Percentiles rank a stretch among this genome's conserved stretches.
These are phyloP conservation scores for Nepenthes alata DNA, from an alignment of 179 eudicot species.

Conservation along the genomic window DNA sequence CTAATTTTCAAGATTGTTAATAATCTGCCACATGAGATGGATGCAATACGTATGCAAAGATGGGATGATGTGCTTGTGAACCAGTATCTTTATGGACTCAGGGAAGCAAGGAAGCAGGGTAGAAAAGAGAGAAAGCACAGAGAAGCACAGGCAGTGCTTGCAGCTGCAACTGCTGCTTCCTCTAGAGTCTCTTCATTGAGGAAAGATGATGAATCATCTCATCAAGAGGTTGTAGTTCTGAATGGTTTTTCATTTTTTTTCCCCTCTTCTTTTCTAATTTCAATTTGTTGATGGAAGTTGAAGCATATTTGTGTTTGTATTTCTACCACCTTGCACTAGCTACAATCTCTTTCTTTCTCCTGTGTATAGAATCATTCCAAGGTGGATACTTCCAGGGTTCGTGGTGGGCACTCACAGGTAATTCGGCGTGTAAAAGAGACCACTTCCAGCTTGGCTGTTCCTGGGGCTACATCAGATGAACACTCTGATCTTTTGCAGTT, in stretches of 20 bases:
- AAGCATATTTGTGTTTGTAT: neutral
- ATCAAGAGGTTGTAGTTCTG: slow-evolving; percentile 36
- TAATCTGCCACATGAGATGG: slow-evolving; percentile 60
- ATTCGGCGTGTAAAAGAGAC: slow-evolving; percentile 51
- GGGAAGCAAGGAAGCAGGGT: slow-evolving; percentile 87
- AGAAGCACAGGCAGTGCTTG: slow-evolving; percentile 93
- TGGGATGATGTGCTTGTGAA: slow-evolving; percentile 85
- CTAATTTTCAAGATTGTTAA: slow-evolving; percentile 53
- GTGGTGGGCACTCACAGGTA: slow-evolving; percentile 27
- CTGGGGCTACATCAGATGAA: slow-evolving; percentile 34
- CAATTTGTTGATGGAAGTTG: neutral
- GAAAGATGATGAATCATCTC: slow-evolving; percentile 83
- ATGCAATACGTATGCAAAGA: slow-evolving; percentile 43
- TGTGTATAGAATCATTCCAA: slow-evolving; percentile 34
- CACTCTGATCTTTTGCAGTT: slow-evolving; percentile 36
- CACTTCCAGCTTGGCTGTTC: slow-evolving; percentile 35
- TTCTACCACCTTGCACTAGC: neutral
- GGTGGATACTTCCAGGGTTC: slow-evolving; percentile 33
- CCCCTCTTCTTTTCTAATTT: neutral
- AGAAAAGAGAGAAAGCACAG: slow-evolving; percentile 84
- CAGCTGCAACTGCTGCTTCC: slow-evolving; percentile 97
- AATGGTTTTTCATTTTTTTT: no score
- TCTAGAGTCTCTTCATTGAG: slow-evolving; percentile 75
- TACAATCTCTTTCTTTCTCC: neutral
- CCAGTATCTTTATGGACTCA: slow-evolving; percentile 70